Evolutionary conservation across 768 basidiomycete genomes (phyloP).

Genomic region (Kwoniella shandongensis): DNA sequence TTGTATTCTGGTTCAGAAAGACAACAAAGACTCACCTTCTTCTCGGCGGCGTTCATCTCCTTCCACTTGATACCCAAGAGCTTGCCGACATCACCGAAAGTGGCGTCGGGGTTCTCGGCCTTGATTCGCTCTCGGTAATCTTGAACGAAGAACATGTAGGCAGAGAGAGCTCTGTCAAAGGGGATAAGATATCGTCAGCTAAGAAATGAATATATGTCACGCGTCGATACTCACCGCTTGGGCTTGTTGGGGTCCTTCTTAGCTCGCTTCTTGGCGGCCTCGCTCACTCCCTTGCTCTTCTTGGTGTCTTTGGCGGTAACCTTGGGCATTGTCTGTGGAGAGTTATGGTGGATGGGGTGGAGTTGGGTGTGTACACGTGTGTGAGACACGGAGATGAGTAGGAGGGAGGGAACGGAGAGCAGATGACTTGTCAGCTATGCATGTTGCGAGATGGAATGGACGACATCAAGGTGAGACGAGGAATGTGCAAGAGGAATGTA

Average conservation of each 20-base stretch:
- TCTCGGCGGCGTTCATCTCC: constrained; percentile 85
- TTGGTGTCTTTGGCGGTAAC: constrained; percentile 29
- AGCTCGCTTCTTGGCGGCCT: constrained; percentile 31
- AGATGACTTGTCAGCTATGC: neutral
- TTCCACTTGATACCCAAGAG: constrained; percentile 97
- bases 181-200: neutral
- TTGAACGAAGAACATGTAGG: constrained; percentile 99
- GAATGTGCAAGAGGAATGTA: constrained; percentile 3
- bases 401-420: neutral
- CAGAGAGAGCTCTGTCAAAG: constrained; percentile 70
- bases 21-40: constrained; percentile 64
- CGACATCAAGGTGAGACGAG: constrained; percentile 6
- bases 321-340: constrained; percentile 24
- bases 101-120: constrained; percentile 89
- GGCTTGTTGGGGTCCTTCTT: constrained; percentile 77
- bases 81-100: constrained; percentile 90
- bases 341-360: neutral
- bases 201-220: neutral
- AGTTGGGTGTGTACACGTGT: neutral
- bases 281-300: constrained; percentile 27
- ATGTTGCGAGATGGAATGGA: neutral
- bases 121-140: constrained; percentile 96
- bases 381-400: neutral
- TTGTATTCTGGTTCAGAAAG: neutral
- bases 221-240: constrained; percentile 59